Percentiles rank a stretch among this genome's conserved stretches.
Conservation (phyloP, 208 protist species). For the Trypanosoma rangeli region DNA sequence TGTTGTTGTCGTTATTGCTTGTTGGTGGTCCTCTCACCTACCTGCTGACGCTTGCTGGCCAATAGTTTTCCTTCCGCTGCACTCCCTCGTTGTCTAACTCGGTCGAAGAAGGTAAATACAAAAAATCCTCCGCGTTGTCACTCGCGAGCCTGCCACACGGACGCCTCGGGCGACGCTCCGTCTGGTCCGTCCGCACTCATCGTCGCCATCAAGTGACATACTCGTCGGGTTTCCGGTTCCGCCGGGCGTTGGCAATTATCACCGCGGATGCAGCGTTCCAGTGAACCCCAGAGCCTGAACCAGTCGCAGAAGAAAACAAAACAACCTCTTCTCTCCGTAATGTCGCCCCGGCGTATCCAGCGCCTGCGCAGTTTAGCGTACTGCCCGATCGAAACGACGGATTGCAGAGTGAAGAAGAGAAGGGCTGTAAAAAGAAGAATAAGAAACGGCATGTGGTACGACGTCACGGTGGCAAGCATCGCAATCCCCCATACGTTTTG, state of each 20-base stretch:
- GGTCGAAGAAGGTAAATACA: conserved; percentile 4
- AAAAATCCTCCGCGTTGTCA: neutral
- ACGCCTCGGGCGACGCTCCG: neutral
- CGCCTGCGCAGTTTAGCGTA: conserved; percentile 38
- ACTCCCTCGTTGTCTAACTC: neutral
- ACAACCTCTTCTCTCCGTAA: neutral
- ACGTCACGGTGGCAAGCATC: conserved; percentile 47
- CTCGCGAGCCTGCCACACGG: neutral
- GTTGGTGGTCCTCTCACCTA: conserved; percentile 1
- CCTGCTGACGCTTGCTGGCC: conserved; percentile 40
- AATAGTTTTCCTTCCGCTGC: conserved; percentile 20
- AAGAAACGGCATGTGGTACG: conserved; percentile 59
- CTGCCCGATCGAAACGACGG: conserved; percentile 34
- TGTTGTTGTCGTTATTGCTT: conserved; percentile 5
- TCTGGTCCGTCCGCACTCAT: neutral
- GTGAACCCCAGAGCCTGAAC: conserved; percentile 24
- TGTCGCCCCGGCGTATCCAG: conserved; percentile 30
- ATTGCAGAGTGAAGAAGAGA: conserved; percentile 40
- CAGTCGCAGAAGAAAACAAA: conserved; percentile 27
- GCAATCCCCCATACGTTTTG: conserved; percentile 56
- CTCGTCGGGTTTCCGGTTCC: neutral
- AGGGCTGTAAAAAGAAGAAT: conserved; percentile 48
- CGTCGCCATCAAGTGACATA: neutral
- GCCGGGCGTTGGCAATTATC: neutral
- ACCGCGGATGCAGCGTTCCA: conserved; percentile 6